Evolutionary conservation across 2,329 filamentous ascomycete genomes (phyloP).

Genomic region (Penicillium aurantiogriseum): DNA sequence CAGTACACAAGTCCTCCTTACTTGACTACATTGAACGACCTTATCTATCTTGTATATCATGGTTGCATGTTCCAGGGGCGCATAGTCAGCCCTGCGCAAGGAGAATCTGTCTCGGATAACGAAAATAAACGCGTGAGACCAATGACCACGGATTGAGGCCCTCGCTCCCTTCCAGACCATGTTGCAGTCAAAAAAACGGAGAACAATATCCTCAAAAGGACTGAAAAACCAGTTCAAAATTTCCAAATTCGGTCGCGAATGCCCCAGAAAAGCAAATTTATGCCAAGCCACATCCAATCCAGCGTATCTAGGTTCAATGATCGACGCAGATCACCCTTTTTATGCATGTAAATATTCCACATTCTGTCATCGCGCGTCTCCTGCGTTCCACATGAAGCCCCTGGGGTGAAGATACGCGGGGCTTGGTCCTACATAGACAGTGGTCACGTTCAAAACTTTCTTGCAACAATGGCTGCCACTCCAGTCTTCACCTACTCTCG

Average conservation of each 20-base stretch:
- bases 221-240: neutral
- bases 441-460: constrained; percentile 21
- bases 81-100: constrained; percentile 3
- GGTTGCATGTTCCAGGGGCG: neutral
- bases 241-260: neutral
- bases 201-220: neutral
- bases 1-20: constrained; percentile 3
- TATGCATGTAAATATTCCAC: constrained; percentile 22
- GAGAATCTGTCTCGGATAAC: constrained; percentile 6
- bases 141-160: neutral
- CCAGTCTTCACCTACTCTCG: constrained; percentile 15
- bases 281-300: constrained; percentile 20
- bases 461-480: constrained; percentile 17
- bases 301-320: constrained; percentile 26
- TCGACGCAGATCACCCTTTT: constrained; percentile 23
- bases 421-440: constrained; percentile 21
- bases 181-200: neutral
- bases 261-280: constrained; percentile 6
- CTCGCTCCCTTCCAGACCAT: neutral
- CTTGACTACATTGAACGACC: neutral
- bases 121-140: neutral
- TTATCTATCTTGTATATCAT: neutral
- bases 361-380: constrained; percentile 29
- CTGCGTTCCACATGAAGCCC: constrained; percentile 26
- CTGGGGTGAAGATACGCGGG: constrained; percentile 27